Evolutionary conservation across 2,329 filamentous ascomycete species (phyloP), one percentile per base, ranked within the genome.

Genomic region (Celoporthe dispersa): DNA sequence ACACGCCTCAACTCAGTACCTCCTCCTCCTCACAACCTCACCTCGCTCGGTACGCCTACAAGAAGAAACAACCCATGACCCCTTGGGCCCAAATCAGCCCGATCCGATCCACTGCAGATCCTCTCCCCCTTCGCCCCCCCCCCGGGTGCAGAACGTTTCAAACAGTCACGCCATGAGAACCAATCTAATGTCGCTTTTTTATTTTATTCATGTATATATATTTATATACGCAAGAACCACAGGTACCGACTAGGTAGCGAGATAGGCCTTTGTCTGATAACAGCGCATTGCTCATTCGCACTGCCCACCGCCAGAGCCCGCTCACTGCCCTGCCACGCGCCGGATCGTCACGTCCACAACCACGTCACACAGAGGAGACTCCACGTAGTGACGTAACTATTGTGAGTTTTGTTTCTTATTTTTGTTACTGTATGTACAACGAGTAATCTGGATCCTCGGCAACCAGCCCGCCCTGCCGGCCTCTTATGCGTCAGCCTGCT

Each of bases 321-420:
- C n/a, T n/a, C 44, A 48, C 22, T 48, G 44, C 25, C 53, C 25
- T 33, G 53, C 53, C 28, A 3, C 1, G n/a, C 25, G 6, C 14
- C 12, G 53, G 25, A 31, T 57, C 53, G 53, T 19, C 25, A 9
- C 53, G 53, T 31, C 25, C n/a, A 31, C 8, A 25, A 12, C 48
- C 48, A 59, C 55, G 55, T 59, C 55, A 53, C n/a, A 28, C n/a
- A 5, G 28, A 53, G 3, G 19, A 14, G 14, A 59, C 55, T 35
- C 28, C 55, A 59, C 55, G 55, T 35, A 5, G 55, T 59, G 28
- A 59, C 55, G 55, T 59, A 59, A 59, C 55, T 8, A 22, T 59
- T 31, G 19, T 33, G 28, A 11, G 7, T 39, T 35, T 59, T 25
- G 25, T 57, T 25, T 57, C 11, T 31, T 28, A 7, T 57, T 57